Conservation (phyloP, 2,329 filamentous ascomycete species). For the Alternaria angustiovoidea region DNA sequence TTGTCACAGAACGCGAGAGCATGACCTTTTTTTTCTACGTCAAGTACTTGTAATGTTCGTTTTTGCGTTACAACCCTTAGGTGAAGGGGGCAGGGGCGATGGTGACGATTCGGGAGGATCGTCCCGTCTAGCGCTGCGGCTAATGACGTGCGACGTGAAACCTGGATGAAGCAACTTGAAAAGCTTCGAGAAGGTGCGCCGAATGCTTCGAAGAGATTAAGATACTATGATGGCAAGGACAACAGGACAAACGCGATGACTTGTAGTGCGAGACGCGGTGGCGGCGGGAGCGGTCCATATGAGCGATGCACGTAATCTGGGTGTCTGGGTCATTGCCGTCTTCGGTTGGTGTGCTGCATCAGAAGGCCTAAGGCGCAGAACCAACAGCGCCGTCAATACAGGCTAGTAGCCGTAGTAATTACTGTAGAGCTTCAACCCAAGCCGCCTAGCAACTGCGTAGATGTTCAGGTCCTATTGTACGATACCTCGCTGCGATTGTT, state of each 20-base stretch:
- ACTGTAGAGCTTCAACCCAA: neutral
- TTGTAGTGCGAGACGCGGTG: neutral
- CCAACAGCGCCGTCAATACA: neutral
- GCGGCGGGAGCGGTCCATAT: neutral
- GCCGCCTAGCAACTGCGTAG: neutral
- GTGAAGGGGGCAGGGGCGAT: conserved; percentile 16
- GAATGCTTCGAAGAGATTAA: neutral
- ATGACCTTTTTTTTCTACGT: neutral
- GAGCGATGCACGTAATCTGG: conserved; percentile 18
- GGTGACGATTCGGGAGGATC: conserved; percentile 26
- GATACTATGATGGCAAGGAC: neutral
- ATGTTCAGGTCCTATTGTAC: neutral
- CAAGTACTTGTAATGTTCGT: neutral
- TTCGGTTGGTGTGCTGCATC: conserved; percentile 28
- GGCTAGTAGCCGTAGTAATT: neutral
- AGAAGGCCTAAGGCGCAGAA: conserved; percentile 12
- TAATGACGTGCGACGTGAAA: conserved; percentile 38
- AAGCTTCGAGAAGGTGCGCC: conserved; percentile 18
- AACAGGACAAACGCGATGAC: neutral
- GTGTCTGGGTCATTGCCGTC: conserved; percentile 22
- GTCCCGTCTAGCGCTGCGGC: conserved; percentile 26
- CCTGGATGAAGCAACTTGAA: conserved; percentile 29
- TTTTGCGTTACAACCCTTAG: neutral
- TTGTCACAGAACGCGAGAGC: neutral
- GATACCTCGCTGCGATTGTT: neutral